phyloP scores from a whole-genome alignment of 345 rosid species.

The Noccaea caerulescens region DNA sequence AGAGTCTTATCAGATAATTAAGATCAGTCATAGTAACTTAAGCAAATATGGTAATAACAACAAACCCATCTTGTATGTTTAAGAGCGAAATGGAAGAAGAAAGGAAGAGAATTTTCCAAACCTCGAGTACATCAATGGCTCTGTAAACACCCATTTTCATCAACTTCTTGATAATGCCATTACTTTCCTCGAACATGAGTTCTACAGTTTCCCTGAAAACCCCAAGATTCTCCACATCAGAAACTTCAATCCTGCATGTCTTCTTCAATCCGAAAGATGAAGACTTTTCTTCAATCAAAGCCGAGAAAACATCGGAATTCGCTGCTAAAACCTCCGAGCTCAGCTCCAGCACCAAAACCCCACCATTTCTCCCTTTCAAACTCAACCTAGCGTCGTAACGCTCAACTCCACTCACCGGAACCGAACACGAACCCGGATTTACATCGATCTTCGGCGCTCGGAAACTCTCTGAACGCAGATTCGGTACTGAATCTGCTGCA shows the following conservation, averaged over 20 bases:
- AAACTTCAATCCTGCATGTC: conserved; percentile 74
- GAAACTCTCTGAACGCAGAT: conserved; percentile 50
- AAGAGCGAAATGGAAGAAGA: background rate
- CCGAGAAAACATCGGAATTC: conserved; percentile 68
- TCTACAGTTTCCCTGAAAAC: conserved; percentile 77
- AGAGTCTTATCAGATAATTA: conserved; percentile 12
- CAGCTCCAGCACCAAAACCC: conserved; percentile 68
- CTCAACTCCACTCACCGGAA: too few relatives aligned
- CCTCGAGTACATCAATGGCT: conserved; percentile 88
- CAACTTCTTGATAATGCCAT: conserved; percentile 54
- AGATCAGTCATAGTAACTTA: background rate
- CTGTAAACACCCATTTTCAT: conserved; percentile 72
- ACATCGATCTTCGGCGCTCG: conserved; percentile 46
- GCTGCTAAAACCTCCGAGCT: conserved; percentile 62
- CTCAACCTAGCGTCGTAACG: conserved; percentile 69
- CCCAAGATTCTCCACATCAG: conserved; percentile 79
- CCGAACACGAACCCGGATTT: conserved; percentile 34
- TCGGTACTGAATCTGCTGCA: conserved; percentile 35
- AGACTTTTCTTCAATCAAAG: conserved; percentile 51
- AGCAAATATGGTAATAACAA: conserved; percentile 4
- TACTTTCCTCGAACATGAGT: conserved; percentile 78
- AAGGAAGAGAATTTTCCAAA: conserved; percentile 34
- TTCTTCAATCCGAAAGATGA: conserved; percentile 41
- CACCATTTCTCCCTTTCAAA: conserved; percentile 74
- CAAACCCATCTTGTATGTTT: conserved; percentile 4